Base-by-base conservation (phyloP, 1,139 yeast species). In the Protomyces pachydermus region DNA sequence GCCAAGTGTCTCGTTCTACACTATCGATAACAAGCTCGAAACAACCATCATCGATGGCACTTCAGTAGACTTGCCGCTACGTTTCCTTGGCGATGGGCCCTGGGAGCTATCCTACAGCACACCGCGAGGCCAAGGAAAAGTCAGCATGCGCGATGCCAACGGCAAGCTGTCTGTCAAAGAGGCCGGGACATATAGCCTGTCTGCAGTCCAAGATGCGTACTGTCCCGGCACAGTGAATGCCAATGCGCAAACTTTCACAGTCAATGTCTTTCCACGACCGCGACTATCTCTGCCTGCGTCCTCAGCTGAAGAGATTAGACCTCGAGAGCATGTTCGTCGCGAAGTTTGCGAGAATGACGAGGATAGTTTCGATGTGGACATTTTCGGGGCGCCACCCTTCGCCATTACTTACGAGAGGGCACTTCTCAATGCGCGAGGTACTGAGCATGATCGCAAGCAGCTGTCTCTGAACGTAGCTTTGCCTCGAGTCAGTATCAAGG, bases 341-440 rank as follows among this genome's bases (percentile, higher is more conserved):
- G 79, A 73, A 18, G 75, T 82, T 6, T 83, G 86, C 68, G 82
- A 81, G 69, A 78, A 76, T 46, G 78, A 76, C 42, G 83, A 80
- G 64, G 82, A 79, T 66, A 76, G 79, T 1, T 74, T 85, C 42
- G 86, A 82, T 61, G 70, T 85, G 37, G 73, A 77, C 1, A 74
- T 84, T 23, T 72, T 76, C 54, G 97, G 97, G 0, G 66, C 66
- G 68, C 80, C 87, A 0, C 97, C 98, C 37, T 91, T 90, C 70
- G 76, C 82, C 9, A 77, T 91, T 48, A 84, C 84, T 62, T 91
- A 91, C 72, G 84, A 84, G 46, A 65, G 67, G 9, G 65, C 64
- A 34, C 65, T 55, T 28, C 34, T 45, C 28, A 45, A 51, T 10
- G 57, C 50, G 2, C 65, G 61, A n/a, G 62, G 66, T 28, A 32